Conservation (phyloP, 768 basidiomycete genomes). For the Boletus bicolor region DNA sequence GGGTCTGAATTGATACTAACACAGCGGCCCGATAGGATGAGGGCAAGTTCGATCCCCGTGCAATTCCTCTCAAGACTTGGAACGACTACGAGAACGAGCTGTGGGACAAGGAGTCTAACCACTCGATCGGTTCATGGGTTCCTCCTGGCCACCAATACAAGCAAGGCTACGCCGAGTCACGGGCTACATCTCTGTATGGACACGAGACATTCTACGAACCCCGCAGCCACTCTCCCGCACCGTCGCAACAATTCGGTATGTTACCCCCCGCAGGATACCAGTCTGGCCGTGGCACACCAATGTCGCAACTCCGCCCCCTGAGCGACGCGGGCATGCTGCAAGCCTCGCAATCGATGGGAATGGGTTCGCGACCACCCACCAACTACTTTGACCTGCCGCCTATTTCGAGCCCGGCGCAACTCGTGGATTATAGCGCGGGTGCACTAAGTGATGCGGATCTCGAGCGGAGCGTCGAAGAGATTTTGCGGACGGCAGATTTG, state of each 20-base stretch:
- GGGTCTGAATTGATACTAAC: slow-evolving; percentile 8
- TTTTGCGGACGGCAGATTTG: slow-evolving; percentile 77
- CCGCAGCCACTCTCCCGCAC: slow-evolving; percentile 67
- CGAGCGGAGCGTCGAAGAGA: slow-evolving; percentile 68
- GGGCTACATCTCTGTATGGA: slow-evolving; percentile 78
- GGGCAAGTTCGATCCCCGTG: slow-evolving; percentile 92
- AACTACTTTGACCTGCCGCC: slow-evolving; percentile 71
- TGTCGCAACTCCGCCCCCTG: slow-evolving; percentile 40
- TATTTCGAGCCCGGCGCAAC: slow-evolving; percentile 49
- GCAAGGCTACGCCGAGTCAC: slow-evolving; percentile 75
- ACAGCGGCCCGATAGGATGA: slow-evolving; percentile 63
- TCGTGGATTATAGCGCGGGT: slow-evolving; percentile 41
- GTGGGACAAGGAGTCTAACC: slow-evolving; percentile 97
- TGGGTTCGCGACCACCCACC: slow-evolving; percentile 67
- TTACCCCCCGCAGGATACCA: slow-evolving; percentile 66
- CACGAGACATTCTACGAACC: slow-evolving; percentile 87
- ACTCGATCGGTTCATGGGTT: slow-evolving; percentile 91
- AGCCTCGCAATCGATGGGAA: slow-evolving; percentile 59
- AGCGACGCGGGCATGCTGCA: slow-evolving; percentile 41
- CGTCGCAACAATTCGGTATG: slow-evolving; percentile 56
- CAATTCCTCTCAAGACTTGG: slow-evolving; percentile 96
- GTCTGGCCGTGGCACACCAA: slow-evolving; percentile 73
- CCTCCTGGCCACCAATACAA: slow-evolving; percentile 70
- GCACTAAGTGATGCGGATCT: slow-evolving; percentile 67
- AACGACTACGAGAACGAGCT: slow-evolving; percentile 95